Conservation (phyloP, 257 asterid genomes). For the Capsicum pubescens region DNA sequence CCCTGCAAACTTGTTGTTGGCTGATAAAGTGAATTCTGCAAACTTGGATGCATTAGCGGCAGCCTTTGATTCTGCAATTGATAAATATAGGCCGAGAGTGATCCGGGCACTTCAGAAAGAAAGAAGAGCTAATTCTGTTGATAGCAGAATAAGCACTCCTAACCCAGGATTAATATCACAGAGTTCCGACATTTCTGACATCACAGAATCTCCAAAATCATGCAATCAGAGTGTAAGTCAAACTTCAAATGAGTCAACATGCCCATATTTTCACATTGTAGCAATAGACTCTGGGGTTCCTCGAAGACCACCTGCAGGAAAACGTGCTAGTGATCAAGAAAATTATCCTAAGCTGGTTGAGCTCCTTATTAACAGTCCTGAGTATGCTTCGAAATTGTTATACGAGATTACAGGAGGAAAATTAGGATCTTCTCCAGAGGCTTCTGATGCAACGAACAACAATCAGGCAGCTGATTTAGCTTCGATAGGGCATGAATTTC, state of each 20-base stretch:
- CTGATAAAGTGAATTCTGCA: conserved; percentile 63
- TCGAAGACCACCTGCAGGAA: conserved; percentile 99
- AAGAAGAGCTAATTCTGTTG: conserved; percentile 88
- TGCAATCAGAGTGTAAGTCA: conserved; percentile 64
- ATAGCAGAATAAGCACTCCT: conserved; percentile 61
- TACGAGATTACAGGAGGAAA: conserved; percentile 85
- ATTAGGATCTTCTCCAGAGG: conserved; percentile 62
- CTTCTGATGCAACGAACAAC: conserved; percentile 43
- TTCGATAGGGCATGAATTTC: conserved; percentile 66
- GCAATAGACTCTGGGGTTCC: conserved; percentile 99
- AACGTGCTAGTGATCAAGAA: conserved; percentile 85
- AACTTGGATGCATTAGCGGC: conserved; percentile 75
- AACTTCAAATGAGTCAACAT: conserved; percentile 48
- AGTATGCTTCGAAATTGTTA: conserved; percentile 73
- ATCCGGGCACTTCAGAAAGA: conserved; percentile 92
- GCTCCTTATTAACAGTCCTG: conserved; percentile 86
- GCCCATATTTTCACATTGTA: conserved; percentile 66
- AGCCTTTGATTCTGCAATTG: conserved; percentile 89
- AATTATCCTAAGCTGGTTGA: conserved; percentile 93
- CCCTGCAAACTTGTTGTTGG: conserved; percentile 78
- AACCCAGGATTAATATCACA: conserved; percentile 66
- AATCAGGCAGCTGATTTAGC: conserved; percentile 51
- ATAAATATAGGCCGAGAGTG: conserved; percentile 81
- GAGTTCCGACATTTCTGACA: conserved; percentile 77
- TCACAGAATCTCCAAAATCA: conserved; percentile 76